Conservation (phyloP, 768 basidiomycete species). For the Coprinopsis marcescibilis region DNA sequence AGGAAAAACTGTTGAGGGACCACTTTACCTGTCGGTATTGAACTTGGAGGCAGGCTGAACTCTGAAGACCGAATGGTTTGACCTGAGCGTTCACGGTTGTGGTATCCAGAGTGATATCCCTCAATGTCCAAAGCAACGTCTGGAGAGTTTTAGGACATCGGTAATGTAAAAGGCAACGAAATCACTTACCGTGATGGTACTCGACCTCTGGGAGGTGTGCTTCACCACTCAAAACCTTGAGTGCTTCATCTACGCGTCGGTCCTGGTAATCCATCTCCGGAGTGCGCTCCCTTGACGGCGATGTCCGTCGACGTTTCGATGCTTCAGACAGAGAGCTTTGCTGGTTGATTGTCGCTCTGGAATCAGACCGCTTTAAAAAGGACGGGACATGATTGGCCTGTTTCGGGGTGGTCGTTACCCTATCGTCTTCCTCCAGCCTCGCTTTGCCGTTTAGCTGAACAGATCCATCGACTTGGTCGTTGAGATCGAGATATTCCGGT, state of each 20-base stretch:
- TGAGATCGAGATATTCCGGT: conserved; percentile 82
- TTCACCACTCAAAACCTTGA: conserved; percentile 36
- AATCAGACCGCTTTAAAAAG: conserved; percentile 23
- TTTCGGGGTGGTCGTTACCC: conserved; percentile 27
- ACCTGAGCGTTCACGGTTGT: conserved; percentile 34
- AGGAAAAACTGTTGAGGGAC: too few species aligned
- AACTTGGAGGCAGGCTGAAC: conserved; percentile 16
- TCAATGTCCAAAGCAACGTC: conserved; percentile 78
- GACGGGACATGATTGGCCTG: conserved; percentile 24
- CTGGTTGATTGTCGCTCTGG: conserved; percentile 26
- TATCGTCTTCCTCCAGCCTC: conserved; percentile 16
- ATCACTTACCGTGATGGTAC: conserved; percentile 49
- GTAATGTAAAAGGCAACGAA: too few species aligned
- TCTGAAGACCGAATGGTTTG: conserved; percentile 31
- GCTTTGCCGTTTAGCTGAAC: conserved; percentile 10
- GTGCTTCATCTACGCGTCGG: conserved; percentile 42
- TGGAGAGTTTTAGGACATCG: conserved; percentile 20
- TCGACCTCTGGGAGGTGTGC: conserved; percentile 50
- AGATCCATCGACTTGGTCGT: conserved; percentile 36
- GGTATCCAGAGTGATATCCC: conserved; percentile 61
- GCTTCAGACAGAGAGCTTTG: conserved; percentile 14
- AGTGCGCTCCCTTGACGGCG: conserved; percentile 23
- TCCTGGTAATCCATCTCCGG: conserved; percentile 35
- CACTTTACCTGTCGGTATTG: conserved; percentile 1
- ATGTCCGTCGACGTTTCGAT: background rate